phyloP scores from a whole-genome alignment of 176 grass and related monocot genomes.

The Eleusine indica region DNA sequence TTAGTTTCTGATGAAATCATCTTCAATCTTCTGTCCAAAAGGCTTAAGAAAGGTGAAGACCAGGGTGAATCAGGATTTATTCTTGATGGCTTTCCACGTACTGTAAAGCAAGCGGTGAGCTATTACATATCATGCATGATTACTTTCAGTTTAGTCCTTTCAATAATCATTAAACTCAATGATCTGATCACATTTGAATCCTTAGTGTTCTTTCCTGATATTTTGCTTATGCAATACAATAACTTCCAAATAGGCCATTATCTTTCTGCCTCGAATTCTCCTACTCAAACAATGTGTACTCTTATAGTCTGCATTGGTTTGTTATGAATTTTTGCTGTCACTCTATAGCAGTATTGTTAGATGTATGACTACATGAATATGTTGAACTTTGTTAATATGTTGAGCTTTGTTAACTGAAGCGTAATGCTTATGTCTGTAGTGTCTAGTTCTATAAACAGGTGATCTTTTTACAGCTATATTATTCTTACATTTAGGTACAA shows the following conservation, averaged over 20 bases:
- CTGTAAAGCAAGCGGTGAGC: constrained; percentile 94
- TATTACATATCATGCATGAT: not conserved
- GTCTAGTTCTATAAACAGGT: not conserved
- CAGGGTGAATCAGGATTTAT: constrained; percentile 95
- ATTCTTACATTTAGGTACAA: not conserved
- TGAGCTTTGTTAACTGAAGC: not conserved
- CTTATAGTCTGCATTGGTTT: not conserved
- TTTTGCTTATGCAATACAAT: not conserved
- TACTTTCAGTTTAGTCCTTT: not conserved
- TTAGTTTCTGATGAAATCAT: constrained; percentile 98
- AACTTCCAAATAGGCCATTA: not conserved
- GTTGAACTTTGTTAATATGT: not conserved
- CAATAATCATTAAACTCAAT: not conserved
- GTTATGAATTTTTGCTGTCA: not conserved
- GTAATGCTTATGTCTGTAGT: not conserved
- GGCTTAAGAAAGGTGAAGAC: constrained; percentile 71
- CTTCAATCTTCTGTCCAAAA: constrained; percentile 75
- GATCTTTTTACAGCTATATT: not conserved
- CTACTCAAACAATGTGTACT: not conserved
- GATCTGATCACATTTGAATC: not conserved
- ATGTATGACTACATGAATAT: not conserved
- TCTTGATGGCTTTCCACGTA: constrained; percentile 93
- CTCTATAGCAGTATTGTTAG: not conserved
- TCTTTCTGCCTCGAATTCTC: not conserved
- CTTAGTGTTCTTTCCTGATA: not conserved